Evolutionary conservation across 441 rosid genomes (phyloP).

Genomic region (Bruguiera hainesii): DNA sequence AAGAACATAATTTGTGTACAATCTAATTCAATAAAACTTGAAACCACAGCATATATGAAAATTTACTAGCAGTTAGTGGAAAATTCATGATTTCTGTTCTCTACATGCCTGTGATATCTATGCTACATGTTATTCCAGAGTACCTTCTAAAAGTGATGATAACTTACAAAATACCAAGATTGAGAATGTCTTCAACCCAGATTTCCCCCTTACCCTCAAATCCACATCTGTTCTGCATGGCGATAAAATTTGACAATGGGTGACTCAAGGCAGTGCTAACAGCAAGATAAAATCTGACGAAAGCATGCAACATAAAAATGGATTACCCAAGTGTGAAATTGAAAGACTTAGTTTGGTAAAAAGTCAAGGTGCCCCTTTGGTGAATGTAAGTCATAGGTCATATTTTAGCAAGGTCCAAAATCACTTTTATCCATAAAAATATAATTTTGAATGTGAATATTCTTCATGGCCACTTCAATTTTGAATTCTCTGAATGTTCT

Average conservation of each 20-base stretch:
- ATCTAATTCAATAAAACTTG: background rate
- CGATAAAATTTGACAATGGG: conserved; percentile 18
- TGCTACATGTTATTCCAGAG: background rate
- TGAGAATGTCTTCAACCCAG: conserved; percentile 93
- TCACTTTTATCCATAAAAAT: background rate
- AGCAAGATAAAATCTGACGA: background rate
- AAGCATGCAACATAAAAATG: background rate
- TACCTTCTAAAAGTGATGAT: conserved; percentile 3
- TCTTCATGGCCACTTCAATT: background rate
- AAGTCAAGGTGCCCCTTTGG: background rate
- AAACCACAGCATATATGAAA: background rate
- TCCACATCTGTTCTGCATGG: conserved; percentile 89
- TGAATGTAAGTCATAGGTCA: background rate
- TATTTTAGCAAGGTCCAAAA: background rate
- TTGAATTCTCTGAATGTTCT: conserved; percentile 2
- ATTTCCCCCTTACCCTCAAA: conserved; percentile 86
- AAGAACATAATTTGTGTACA: background rate
- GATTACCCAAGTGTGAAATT: background rate
- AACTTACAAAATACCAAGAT: conserved; percentile 92
- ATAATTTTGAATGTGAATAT: background rate
- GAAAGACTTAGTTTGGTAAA: background rate
- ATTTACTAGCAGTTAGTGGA: background rate
- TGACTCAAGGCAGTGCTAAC: conserved; percentile 2
- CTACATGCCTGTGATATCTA: background rate
- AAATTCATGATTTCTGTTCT: background rate